Base-by-base conservation (phyloP, 306 rosid genomes). In the Pyrus pyrifolia region DNA sequence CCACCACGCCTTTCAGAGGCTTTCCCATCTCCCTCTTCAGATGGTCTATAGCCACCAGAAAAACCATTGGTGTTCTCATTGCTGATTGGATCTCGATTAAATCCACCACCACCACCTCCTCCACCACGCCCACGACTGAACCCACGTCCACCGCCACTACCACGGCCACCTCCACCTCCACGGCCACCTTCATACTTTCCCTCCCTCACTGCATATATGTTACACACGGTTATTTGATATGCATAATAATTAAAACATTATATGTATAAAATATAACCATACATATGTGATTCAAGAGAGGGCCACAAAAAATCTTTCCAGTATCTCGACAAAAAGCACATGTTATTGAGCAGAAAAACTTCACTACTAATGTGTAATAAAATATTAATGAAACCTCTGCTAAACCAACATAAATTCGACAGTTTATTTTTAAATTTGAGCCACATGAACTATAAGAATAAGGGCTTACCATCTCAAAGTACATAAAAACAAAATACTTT, bases 1-100 rank as follows among this genome's bases (percentile, higher is more conserved):
- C 86, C 92, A 11, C 84, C 90, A 21, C 83, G 90, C 79, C 82
- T 88, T 79, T 88, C 93, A 73, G 81, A n/a, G n/a, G 71, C 53
- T 46, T 72, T 87, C 71, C 80, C 88, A 35, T 80, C 90, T n/a
- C 90, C 83, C 29, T 82, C 89, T 63, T 85, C 90, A 18, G 81
- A 11, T 29, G 80, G 33, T 40, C 75, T 83, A 72, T 75, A 80
- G n/a, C 87, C 87, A 29, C 87, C 89, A 71, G 89, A 66, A 35
- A 77, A 79, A 18, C 90, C 89, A 71, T 77, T 81, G 53, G 49
- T 68, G 49, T 66, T 89, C 64, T 89, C 93, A 72, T 52, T 74
- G 66, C 70, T 88, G 63, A 49, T 57, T 21, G 81, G 79, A 46
- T 89, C 93, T 14, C 87, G 53, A 22, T 67, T 61, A 76, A 79